phyloP scores from a whole-genome alignment of 371 early-diverging fungal genomes.

The Mortierella polycephala region DNA sequence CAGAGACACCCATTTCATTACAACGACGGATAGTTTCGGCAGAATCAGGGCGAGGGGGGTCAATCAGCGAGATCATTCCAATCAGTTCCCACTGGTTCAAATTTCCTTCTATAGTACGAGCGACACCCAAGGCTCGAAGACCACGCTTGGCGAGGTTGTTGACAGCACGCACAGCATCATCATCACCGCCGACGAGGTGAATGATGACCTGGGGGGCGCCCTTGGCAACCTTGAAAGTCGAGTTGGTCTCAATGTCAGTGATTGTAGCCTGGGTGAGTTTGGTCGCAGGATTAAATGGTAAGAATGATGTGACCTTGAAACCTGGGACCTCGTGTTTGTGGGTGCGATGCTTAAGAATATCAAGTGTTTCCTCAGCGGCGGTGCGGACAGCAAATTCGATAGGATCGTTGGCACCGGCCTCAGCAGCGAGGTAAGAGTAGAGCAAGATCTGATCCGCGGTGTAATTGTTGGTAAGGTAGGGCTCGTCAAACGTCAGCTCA shows the following conservation, averaged over 20 bases:
- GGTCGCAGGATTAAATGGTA: slow-evolving; percentile 92
- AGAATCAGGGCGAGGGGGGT: slow-evolving; percentile 85
- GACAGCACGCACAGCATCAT: slow-evolving; percentile 81
- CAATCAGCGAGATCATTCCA: slow-evolving; percentile 86
- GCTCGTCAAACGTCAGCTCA: slow-evolving; percentile 91
- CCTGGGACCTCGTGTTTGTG: slow-evolving; percentile 81
- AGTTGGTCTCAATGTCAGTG: slow-evolving; percentile 69
- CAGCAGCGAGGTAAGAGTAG: slow-evolving; percentile 87
- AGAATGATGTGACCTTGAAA: slow-evolving; percentile 85
- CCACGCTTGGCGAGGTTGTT: slow-evolving; percentile 86
- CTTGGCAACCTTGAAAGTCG: slow-evolving; percentile 87
- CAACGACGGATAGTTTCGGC: slow-evolving; percentile 72
- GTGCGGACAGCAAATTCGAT: slow-evolving; percentile 89
- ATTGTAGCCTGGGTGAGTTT: slow-evolving; percentile 93
- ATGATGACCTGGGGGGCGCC: slow-evolving; percentile 96
- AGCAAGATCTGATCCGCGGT: slow-evolving; percentile 86
- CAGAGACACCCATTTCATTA: slow-evolving; percentile 79
- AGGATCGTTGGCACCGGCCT: slow-evolving; percentile 91
- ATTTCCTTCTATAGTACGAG: slow-evolving; percentile 72
- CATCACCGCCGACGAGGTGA: slow-evolving; percentile 82
- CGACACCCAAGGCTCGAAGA: slow-evolving; percentile 94
- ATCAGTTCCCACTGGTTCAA: slow-evolving; percentile 75
- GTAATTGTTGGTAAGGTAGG: slow-evolving; percentile 79
- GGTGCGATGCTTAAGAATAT: slow-evolving; percentile 65
- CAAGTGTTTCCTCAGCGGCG: slow-evolving; percentile 83